Evolutionary conservation across 2,329 filamentous ascomycete species (phyloP), one percentile per base, ranked within the genome.

Genomic region (Penicillium fuscoglaucum): DNA sequence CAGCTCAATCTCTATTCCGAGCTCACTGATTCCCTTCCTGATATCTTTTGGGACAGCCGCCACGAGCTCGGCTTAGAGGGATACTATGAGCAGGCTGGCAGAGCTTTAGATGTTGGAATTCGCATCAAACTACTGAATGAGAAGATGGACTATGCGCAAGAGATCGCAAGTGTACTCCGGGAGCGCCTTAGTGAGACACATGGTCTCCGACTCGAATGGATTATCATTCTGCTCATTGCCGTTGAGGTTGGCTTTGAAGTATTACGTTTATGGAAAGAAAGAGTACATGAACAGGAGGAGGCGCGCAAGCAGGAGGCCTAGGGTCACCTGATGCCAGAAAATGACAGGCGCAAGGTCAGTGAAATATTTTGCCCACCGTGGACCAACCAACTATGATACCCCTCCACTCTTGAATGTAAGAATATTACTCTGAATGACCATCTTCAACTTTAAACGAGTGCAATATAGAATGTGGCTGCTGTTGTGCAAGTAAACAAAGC

Each of bases 1-100:
- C 92, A 96, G 70, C 83, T 99, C 49, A 99, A 99, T 72, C 89
- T 98, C 67, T 98, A 98, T 79, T 96, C 91, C 1, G 95, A 98
- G 75, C 84, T 99, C 35, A 98, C 95, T 0, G 95, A 99, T 77
- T 91, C 90, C 19, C 83, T 98, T 19, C 95, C 95, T 0, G 95
- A 99, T 76, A 86, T 98, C 46, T 97, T 99, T 78, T 99, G 95
- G 95, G 95, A 99, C 74, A 90, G 85, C 66, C 85, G 87, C 50
- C 89, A 95, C 67, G 93, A 97, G 74, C 85, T 97, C 2, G 90
- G 92, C 0, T 82, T 99, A 2, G 95, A 97, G 74, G 90, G 89
- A 31, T 98, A 97, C 78, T 99, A 98, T 74, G 93, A 96, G 66
- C 90, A 95, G 74, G 91, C 97, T 41, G 93, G 93, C 41, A 86